These are phyloP conservation scores for Sclerotinia sclerotiorum DNA, from an alignment of 2,329 filamentous ascomycete species.

Conservation along the genomic window DNA sequence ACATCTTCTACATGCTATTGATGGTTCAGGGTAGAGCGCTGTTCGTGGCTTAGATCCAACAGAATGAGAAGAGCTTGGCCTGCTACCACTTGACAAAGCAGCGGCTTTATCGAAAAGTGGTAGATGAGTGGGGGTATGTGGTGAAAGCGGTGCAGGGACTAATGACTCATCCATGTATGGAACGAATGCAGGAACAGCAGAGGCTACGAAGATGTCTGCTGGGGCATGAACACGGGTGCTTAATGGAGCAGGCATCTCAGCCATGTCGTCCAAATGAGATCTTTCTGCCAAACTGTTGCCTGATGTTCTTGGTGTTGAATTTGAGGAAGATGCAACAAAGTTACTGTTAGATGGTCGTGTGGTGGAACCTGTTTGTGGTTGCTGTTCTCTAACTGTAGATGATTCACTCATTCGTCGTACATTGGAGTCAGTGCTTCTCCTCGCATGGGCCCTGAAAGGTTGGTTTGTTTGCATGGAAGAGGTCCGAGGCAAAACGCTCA, in stretches of 20 bases:
- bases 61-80: constrained; percentile 39
- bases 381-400: constrained; percentile 23
- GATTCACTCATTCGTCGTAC: constrained; percentile 30
- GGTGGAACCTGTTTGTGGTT: constrained; percentile 20
- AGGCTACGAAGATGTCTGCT: constrained; percentile 30
- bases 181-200: constrained; percentile 26
- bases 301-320: constrained; percentile 22
- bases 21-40: constrained; percentile 66
- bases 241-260: constrained; percentile 20
- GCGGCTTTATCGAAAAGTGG: constrained; percentile 36
- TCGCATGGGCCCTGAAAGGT: constrained; percentile 30
- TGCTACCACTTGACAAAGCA: constrained; percentile 37
- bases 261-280: not conserved
- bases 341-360: constrained; percentile 17
- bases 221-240: constrained; percentile 31
- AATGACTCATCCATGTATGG: constrained; percentile 32
- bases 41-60: constrained; percentile 35
- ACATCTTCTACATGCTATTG: constrained; percentile 72
- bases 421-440: constrained; percentile 38
- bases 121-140: constrained; percentile 26
- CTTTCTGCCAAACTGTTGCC: constrained; percentile 2
- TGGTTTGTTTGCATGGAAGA: constrained; percentile 24
- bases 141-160: constrained; percentile 38
- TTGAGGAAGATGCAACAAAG: constrained; percentile 20
- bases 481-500: constrained; percentile 47